A percentile compares a stretch with the other conserved stretches of the same genome.
These are phyloP conservation scores for Nakataea oryzae DNA, from an alignment of 2,329 filamentous ascomycete species.

Conservation along the genomic window DNA sequence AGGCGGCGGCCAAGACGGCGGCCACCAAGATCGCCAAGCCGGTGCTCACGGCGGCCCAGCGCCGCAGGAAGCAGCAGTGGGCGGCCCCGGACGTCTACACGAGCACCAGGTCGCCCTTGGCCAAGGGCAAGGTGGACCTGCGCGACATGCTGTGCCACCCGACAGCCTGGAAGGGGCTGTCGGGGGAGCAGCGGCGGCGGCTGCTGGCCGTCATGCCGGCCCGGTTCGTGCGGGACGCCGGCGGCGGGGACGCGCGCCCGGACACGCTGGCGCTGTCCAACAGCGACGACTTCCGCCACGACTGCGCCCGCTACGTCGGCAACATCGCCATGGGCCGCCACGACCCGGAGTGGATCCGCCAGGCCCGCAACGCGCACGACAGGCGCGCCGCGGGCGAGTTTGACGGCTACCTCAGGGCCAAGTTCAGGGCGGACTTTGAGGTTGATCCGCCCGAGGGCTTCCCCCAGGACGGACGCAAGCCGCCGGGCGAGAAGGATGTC, in stretches of 20 bases:
- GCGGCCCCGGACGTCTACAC: conserved; percentile 21
- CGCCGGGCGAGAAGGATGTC: background rate
- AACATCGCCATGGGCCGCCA: conserved; percentile 36
- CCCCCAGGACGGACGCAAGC: conserved; percentile 6
- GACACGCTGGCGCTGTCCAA: conserved; percentile 24
- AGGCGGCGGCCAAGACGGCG: conserved; percentile 7
- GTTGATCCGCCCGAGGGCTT: conserved; percentile 25
- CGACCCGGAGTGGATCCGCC: conserved; percentile 39
- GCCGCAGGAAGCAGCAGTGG: conserved; percentile 12
- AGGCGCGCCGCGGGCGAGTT: conserved; percentile 37
- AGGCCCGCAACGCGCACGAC: conserved; percentile 40
- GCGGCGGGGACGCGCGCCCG: conserved; percentile 21
- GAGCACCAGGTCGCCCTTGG: conserved; percentile 22
- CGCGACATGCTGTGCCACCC: conserved; percentile 24
- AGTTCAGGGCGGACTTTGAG: conserved; percentile 38
- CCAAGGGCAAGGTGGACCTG: conserved; percentile 16
- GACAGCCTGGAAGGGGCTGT: conserved; percentile 25
- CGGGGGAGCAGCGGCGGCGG: conserved; percentile 18
- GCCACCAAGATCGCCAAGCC: background rate
- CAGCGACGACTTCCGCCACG: conserved; percentile 31
- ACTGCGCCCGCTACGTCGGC: conserved; percentile 29
- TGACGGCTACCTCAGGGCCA: conserved; percentile 31
- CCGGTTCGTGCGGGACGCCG: conserved; percentile 18
- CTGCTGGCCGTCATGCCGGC: conserved; percentile 26
- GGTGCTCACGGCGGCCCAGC: conserved; percentile 12